A percentile compares a stretch with the other conserved stretches of the same genome.
phyloP scores from a whole-genome alignment of 2,329 filamentous ascomycete genomes.

The Trichophyton simii region DNA sequence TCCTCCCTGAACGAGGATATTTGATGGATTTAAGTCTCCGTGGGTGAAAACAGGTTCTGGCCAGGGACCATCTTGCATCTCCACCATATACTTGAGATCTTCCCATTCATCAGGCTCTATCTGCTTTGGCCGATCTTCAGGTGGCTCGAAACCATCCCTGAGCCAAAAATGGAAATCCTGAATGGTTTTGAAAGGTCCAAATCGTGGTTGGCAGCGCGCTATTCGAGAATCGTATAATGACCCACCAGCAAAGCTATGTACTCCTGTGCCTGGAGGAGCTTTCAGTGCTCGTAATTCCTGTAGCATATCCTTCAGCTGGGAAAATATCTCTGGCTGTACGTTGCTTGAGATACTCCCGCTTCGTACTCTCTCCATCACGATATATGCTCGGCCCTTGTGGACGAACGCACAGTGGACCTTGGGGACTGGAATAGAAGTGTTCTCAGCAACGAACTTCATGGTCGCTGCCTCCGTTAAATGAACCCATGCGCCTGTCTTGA shows the following conservation, averaged over 20 bases:
- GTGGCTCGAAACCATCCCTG: slow-evolving; percentile 17
- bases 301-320: slow-evolving; percentile 11
- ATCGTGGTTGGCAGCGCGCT: slow-evolving; percentile 8
- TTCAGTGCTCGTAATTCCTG: slow-evolving; percentile 12
- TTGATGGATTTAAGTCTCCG: slow-evolving; percentile 28
- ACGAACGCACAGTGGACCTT: slow-evolving; percentile 35
- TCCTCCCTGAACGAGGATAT: slow-evolving; percentile 19
- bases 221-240: neutral
- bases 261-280: slow-evolving; percentile 5
- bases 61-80: slow-evolving; percentile 26
- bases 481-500: slow-evolving; percentile 24
- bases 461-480: slow-evolving; percentile 30
- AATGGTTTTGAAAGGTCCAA: slow-evolving; percentile 24
- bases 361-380: slow-evolving; percentile 32
- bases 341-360: too few species aligned
- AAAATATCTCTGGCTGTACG: neutral
- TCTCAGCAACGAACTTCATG: slow-evolving; percentile 30
- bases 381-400: slow-evolving; percentile 30
- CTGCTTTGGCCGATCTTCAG: neutral
- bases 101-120: slow-evolving; percentile 16
- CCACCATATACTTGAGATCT: slow-evolving; percentile 24
- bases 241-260: slow-evolving; percentile 8
- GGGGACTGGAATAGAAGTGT: slow-evolving; percentile 37
- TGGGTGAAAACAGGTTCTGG: slow-evolving; percentile 36
- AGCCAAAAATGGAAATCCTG: slow-evolving; percentile 24